Base-by-base conservation (phyloP, 2,329 filamentous ascomycete genomes). In the Beauveria rudraprayagi region DNA sequence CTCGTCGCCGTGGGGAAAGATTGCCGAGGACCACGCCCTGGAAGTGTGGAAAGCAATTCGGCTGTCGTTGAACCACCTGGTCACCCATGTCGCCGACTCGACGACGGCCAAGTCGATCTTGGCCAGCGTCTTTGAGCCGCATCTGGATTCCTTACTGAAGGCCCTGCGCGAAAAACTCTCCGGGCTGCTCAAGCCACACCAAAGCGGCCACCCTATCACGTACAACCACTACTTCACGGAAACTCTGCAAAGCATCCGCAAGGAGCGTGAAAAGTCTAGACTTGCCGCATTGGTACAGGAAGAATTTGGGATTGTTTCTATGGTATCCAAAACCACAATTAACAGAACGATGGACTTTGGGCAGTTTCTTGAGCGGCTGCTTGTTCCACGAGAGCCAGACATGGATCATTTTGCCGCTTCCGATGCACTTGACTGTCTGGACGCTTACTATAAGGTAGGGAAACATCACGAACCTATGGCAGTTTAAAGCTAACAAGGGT, bases 1-100 rank as follows among this genome's bases (percentile, higher is more conserved):
- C 62, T 84, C 79, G 0, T 60, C 65, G 8, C 79, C 78, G 0
- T 89, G 84, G 86, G 69, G 76, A 48, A 34, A 61, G 0, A 75
- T 83, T 28, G 81, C 79, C 0, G 68, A 46, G 16, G 8, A 16
- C 1, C 63, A 67, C 41, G 57, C 69, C 0, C 56, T 62, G 1
- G 53, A 40, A 1, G 61, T 67, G 2, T 66, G 66, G 62, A 47
- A 56, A 0, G 63, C 63, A 2, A 64, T 65, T 10, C 19, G 44
- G 5, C 24, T 61, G 3, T 64, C 66, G 14, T 52, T 24, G 4
- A 53, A 53, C 50, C 56, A 56, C 2, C 47, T 67, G 0, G 56
- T 66, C 0, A 19, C 44, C 1, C 63, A 69, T 19, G 46, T 69
- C 1, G 62, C 68, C 4, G 61, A 67, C 37, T 11, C 55, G 19